Percentiles rank a stretch among this genome's conserved stretches.
phyloP scores from a whole-genome alignment of 371 early-diverging fungal species.

The Batrachochytrium dendrobatidis region DNA sequence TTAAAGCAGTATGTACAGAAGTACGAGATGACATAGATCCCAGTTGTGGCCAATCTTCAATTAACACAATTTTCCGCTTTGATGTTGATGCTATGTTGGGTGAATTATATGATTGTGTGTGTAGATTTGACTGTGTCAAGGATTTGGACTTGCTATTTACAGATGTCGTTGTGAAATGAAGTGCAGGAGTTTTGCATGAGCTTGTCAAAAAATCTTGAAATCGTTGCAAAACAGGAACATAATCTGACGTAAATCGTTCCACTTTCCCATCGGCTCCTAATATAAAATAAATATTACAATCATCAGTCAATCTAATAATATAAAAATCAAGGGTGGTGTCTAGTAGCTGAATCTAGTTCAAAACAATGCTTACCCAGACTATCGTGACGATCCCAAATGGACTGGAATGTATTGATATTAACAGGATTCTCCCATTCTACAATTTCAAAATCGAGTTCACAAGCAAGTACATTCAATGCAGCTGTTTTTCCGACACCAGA shows the following conservation, averaged over 20 bases:
- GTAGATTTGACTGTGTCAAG: neutral
- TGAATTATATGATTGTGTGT: neutral
- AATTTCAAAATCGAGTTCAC: constrained; percentile 49
- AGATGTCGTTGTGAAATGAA: too few species aligned
- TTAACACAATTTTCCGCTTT: constrained; percentile 40
- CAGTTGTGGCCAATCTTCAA: constrained; percentile 54
- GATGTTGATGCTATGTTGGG: neutral
- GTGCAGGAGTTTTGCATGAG: too few species aligned
- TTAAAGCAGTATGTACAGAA: constrained; percentile 35
- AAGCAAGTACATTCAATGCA: constrained; percentile 45
- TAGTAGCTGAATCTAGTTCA: neutral
- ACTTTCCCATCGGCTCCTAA: neutral
- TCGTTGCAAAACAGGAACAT: constrained; percentile 8
- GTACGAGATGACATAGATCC: constrained; percentile 26
- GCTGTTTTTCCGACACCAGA: constrained; percentile 70
- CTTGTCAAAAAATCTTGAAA: constrained; percentile 26
- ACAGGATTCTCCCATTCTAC: constrained; percentile 66
- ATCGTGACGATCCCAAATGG: neutral
- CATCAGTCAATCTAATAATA: neutral
- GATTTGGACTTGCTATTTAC: neutral
- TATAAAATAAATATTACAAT: neutral
- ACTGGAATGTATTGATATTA: constrained; percentile 19
- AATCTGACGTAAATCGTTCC: neutral
- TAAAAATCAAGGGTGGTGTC: neutral
- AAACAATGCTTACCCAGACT: neutral